Evolutionary conservation across 1,284 basidiomycete species (phyloP), one percentile per base, ranked within the genome.

Genomic region (Trichosporon asahii): DNA sequence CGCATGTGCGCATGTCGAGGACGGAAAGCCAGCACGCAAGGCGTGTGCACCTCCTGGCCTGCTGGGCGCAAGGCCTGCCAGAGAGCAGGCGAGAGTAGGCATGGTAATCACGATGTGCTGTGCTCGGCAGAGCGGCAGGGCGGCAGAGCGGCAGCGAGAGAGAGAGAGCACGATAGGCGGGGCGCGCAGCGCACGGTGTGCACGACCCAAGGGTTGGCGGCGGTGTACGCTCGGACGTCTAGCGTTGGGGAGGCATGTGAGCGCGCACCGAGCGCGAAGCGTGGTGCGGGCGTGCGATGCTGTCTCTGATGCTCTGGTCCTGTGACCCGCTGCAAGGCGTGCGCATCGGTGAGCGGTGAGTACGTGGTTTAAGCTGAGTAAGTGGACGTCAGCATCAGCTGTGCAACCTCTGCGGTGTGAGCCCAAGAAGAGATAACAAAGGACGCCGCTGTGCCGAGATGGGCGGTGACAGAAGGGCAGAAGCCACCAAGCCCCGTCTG

Each of bases 221-320:
- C 60, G 27, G 60, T 61, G 60, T 33, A 33, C 60, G 60, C 29
- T 61, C 29, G 27, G 60, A 61, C 33, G 60, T 61, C 18, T 61
- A 31, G 11, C 18, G 2, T 14, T n/a, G 29, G 14, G n/a, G n/a
- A n/a, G 27, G 33, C 29, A 61, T 61, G 60, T 31, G 60, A 29
- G 55, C 25, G 55, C 3, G 55, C 55, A 44, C 31, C 37, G 37
- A 65, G 64, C 35, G 37, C 35, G 21, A 37, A 18, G 40, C 11
- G 37, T 3, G 15, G 37, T 18, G 37, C 37, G 40, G 6, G 40
- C 3, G 40, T 44, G 40, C 40, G 40, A n/a, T n/a, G 3, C 5
- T 18, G 18, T 5, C 5, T 40, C 12, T 14, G n/a, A n/a, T n/a
- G n/a, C n/a, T n/a, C n/a, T 6, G 18, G 12, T 44, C 18, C 18